These are phyloP conservation scores for Nematocida displodere DNA, from an alignment of 371 early-diverging fungal genomes.

Conservation along the genomic window DNA sequence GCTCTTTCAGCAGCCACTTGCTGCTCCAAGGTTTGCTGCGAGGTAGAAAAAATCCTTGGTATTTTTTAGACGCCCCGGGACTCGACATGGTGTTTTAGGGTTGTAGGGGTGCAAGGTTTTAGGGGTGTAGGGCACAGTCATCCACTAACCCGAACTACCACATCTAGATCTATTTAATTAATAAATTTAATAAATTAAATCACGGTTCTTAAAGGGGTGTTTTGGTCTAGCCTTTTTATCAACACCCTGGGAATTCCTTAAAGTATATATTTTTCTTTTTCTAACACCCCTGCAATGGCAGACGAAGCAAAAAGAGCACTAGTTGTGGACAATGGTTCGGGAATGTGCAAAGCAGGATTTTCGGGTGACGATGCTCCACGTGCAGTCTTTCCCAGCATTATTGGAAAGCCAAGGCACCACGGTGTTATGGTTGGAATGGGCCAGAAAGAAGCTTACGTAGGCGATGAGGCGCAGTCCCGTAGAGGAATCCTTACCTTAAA, in stretches of 20 bases:
- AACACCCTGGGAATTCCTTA: background rate
- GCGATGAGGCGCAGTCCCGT: conserved; percentile 99
- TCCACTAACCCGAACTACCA: too few relatives aligned
- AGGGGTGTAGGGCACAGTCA: too few relatives aligned
- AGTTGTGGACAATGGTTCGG: conserved; percentile 96
- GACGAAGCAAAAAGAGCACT: conserved; percentile 58
- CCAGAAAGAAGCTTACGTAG: conserved; percentile 98
- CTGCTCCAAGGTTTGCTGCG: conserved; percentile 37
- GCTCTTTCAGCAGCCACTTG: conserved; percentile 45
- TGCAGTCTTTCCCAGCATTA: conserved; percentile 92
- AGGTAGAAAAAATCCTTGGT: conserved; percentile 19
- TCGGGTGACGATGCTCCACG: conserved; percentile 99
- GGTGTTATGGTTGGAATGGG: conserved; percentile 99
- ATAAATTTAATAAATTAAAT: background rate
- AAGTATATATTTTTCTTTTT: conserved; percentile 46
- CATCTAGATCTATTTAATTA: too few relatives aligned
- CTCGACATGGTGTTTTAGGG: background rate
- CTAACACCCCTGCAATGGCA: conserved; percentile 49
- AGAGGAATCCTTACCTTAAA: conserved; percentile 95
- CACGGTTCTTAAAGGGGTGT: background rate
- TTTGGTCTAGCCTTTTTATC: background rate
- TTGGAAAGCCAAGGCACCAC: conserved; percentile 96
- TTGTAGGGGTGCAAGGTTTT: too few relatives aligned
- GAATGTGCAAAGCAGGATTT: conserved; percentile 99
- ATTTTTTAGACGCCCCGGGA: conserved; percentile 18